Conservation (phyloP, 768 basidiomycete genomes). For the Lentinula raphanica region DNA sequence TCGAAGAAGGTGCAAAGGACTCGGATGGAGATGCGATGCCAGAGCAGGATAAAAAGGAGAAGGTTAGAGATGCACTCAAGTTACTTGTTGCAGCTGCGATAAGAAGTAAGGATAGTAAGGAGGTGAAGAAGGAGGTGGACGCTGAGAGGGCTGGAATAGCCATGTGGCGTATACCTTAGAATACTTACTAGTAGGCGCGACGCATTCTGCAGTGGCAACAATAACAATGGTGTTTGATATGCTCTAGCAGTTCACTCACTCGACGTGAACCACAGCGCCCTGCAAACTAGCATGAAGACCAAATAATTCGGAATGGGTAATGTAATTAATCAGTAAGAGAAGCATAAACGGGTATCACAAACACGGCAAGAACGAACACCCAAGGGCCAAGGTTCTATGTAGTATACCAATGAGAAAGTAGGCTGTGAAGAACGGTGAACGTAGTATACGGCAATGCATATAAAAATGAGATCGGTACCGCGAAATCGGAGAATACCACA, state of each 20-base stretch:
- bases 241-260: too few relatives aligned
- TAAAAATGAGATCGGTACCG: too few relatives aligned
- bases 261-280: too few relatives aligned
- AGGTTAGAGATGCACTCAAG: conserved; percentile 41
- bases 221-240: too few relatives aligned
- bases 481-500: too few relatives aligned
- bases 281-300: neutral
- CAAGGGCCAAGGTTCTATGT: too few relatives aligned
- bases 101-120: conserved; percentile 45
- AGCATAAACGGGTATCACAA: neutral
- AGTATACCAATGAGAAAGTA: neutral
- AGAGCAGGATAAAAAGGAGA: conserved; percentile 29
- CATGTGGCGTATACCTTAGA: conserved; percentile 59
- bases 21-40: conserved; percentile 12
- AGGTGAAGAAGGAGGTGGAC: conserved; percentile 52
- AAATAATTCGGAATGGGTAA: neutral
- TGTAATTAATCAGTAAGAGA: neutral
- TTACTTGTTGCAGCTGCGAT: conserved; percentile 53
- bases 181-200: too few relatives aligned
- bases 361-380: neutral
- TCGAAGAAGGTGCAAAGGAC: too few relatives aligned
- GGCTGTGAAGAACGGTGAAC: too few relatives aligned
- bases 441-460: too few relatives aligned
- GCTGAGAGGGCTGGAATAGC: conserved; percentile 56
- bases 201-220: too few relatives aligned